Percentiles rank a stretch among this genome's conserved stretches.
Conservation (phyloP, 495 filamentous ascomycete genomes). For the Hypoxylon intermedium region DNA sequence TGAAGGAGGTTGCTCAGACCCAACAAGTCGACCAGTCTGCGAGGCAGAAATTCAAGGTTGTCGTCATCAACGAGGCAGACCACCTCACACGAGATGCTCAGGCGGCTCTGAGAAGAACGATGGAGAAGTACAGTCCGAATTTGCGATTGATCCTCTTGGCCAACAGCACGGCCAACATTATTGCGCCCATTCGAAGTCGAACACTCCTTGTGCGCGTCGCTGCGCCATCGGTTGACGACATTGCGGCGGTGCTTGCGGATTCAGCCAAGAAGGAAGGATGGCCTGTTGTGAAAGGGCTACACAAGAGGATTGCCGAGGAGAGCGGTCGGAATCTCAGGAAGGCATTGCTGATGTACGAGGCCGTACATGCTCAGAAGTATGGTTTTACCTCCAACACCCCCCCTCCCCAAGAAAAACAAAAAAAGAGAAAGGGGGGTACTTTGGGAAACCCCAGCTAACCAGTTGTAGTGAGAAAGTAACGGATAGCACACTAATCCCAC, state of each 20-base stretch:
- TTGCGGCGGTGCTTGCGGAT: conserved; percentile 74
- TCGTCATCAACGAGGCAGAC: conserved; percentile 99
- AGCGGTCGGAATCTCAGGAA: conserved; percentile 89
- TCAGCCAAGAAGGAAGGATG: conserved; percentile 82
- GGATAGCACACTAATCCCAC: conserved; percentile 86
- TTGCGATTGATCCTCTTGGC: conserved; percentile 88
- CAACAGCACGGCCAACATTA: conserved; percentile 96
- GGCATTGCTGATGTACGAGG: conserved; percentile 94
- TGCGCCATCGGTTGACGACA: conserved; percentile 84
- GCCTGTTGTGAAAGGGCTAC: conserved; percentile 70
- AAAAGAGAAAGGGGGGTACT: too few species aligned
- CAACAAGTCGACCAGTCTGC: conserved; percentile 93
- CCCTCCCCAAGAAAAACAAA: too few species aligned
- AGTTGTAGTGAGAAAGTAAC: conserved; percentile 81
- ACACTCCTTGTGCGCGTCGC: conserved; percentile 91
- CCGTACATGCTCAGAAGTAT: conserved; percentile 95
- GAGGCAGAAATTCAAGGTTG: conserved; percentile 94
- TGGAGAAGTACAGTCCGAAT: conserved; percentile 99
- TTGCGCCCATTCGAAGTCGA: conserved; percentile 89
- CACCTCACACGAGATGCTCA: conserved; percentile 93
- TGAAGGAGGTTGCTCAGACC: conserved; percentile 98
- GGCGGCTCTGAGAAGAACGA: conserved; percentile 90
- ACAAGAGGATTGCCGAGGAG: conserved; percentile 85
- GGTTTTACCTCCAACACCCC: too few species aligned
- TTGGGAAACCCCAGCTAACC: conserved; percentile 13